Evolutionary conservation across 306 rosid species (phyloP).

Genomic region (Corylus avellana): DNA sequence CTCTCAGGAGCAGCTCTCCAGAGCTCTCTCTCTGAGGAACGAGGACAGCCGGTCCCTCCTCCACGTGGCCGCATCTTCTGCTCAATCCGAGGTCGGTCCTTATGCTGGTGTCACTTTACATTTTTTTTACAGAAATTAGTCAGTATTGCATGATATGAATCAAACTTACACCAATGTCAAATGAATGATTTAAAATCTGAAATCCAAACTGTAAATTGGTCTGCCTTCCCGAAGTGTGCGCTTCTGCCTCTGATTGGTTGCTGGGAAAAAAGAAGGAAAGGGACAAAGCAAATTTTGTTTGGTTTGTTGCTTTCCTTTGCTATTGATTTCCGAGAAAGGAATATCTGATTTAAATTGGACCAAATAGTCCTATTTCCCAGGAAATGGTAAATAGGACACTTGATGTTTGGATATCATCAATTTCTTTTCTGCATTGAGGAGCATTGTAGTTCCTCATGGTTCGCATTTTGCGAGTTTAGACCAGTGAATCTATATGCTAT

Average conservation of each 20-base stretch:
- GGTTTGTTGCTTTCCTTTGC: background rate
- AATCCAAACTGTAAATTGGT: background rate
- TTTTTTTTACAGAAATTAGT: background rate
- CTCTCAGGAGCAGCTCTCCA: conserved; percentile 47
- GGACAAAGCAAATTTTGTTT: background rate
- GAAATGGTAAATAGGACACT: background rate
- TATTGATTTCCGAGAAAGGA: background rate
- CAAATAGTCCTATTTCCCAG: background rate
- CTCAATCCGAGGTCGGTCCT: conserved; percentile 59
- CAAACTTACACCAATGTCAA: background rate
- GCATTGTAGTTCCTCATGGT: background rate
- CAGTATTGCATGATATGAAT: background rate
- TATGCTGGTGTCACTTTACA: no score
- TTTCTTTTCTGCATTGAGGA: background rate
- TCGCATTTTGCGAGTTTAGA: background rate
- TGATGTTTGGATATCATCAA: background rate
- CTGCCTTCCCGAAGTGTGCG: background rate
- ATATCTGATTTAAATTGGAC: background rate
- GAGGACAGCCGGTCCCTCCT: conserved; percentile 87
- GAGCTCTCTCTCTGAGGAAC: conserved; percentile 58
- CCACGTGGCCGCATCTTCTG: conserved; percentile 75
- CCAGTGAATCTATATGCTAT: background rate
- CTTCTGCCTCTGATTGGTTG: background rate
- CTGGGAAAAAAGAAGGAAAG: background rate
- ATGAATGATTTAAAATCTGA: background rate